A percentile compares a stretch with the other conserved stretches of the same genome.
Evolutionary conservation across 2,329 filamentous ascomycete species (phyloP).

Genomic region (Aspergillus latus): DNA sequence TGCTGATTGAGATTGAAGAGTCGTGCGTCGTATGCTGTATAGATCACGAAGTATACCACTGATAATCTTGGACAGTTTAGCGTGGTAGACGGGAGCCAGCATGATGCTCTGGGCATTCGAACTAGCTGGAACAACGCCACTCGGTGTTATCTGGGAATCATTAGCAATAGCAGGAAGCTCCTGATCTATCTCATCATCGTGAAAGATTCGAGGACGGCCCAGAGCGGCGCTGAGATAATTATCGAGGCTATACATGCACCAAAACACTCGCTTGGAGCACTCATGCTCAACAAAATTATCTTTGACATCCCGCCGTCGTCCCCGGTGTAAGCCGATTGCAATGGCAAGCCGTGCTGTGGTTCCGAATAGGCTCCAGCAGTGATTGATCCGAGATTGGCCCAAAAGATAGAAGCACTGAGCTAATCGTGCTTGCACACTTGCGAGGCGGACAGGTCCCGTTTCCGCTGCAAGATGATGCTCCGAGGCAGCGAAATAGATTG

Average conservation of each 20-base stretch:
- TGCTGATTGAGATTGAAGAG: slow-evolving; percentile 23
- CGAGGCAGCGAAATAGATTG: slow-evolving; percentile 22
- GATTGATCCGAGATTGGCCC: slow-evolving; percentile 36
- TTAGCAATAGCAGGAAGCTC: slow-evolving; percentile 23
- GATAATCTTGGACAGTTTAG: slow-evolving; percentile 47
- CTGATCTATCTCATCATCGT: slow-evolving; percentile 23
- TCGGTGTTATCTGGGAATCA: slow-evolving; percentile 21
- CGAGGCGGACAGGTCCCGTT: slow-evolving; percentile 33
- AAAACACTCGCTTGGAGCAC: slow-evolving; percentile 20
- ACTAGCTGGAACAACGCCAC: slow-evolving; percentile 24
- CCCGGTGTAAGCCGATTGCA: slow-evolving; percentile 33
- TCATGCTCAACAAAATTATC: slow-evolving; percentile 19
- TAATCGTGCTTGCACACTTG: slow-evolving; percentile 44
- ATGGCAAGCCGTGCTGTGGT: slow-evolving; percentile 34
- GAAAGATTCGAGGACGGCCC: slow-evolving; percentile 20
- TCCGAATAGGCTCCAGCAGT: slow-evolving; percentile 38
- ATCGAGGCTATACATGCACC: slow-evolving; percentile 23
- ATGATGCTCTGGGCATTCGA: slow-evolving; percentile 41
- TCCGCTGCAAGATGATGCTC: slow-evolving; percentile 36
- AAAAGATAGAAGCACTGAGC: slow-evolving; percentile 38
- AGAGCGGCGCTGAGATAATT: slow-evolving; percentile 22
- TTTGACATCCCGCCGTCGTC: slow-evolving; percentile 15
- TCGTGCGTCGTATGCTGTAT: slow-evolving; percentile 30
- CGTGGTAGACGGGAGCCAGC: slow-evolving; percentile 48
- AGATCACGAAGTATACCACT: slow-evolving; percentile 47